Evolutionary conservation across 192 early-diverging fungal genomes (phyloP), one percentile per base, ranked within the genome.

Genomic region (Funneliformis mosseae): DNA sequence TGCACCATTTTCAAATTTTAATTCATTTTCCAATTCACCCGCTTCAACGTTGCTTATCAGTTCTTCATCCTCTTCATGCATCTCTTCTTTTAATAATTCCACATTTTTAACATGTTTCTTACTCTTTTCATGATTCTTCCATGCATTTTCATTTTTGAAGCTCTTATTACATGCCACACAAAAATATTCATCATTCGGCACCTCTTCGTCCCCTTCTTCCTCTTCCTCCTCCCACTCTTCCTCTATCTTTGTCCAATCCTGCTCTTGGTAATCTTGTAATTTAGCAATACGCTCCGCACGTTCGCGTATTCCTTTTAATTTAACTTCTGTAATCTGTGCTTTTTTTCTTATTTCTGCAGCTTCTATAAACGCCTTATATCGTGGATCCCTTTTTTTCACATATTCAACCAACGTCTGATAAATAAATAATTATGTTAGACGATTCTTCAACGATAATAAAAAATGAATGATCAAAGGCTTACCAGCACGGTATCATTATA

Each of bases 351-450:
- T 78, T 45, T 88, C 84, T 59, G 91, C 85, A 23, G 83, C 81
- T 21, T 92, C 93, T 12, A 89, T 82, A 79, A 85, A 92, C 18
- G 84, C 88, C 61, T 96, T 93, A 78, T 90, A 94, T 21, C 98
- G 92, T 11, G 98, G 98, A 83, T 99, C 98, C 27, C 96, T 93
- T 80, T 96, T 95, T 59, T 92, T 89, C 2, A 98, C 85, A 83
- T 90, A 97, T 2, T 84, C 82, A 0, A 94, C 93, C 46, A 99
- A 89, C 5, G 85, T 89, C 89, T 93, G 81, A 41, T 33, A 39
- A 16, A 28, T 45, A 81, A 27, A 77, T 74, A 50, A 50, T 46
- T 41, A 25, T 42, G 14, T 81, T 25, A 1, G 18, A 25, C 21
- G n/a, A 42, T 77, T 41, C 21, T 28, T 45, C 23, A 33, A 81